phyloP scores from a whole-genome alignment of 805 yeast species.

The Middelhovenomyces tepae region DNA sequence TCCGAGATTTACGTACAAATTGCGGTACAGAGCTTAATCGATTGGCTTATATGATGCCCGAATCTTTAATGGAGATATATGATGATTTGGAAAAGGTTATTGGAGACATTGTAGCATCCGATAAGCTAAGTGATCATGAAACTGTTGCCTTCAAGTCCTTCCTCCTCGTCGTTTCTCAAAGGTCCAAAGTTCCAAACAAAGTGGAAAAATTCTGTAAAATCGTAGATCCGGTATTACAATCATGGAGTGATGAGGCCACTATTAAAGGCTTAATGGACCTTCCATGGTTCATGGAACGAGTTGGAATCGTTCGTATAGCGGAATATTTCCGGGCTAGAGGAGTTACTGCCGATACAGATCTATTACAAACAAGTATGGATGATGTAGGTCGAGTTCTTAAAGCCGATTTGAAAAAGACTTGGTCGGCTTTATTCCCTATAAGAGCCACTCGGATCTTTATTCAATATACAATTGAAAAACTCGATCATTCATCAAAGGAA shows the following conservation, averaged over 20 bases:
- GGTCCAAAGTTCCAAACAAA: slow-evolving; percentile 59
- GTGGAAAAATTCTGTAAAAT: slow-evolving; percentile 72
- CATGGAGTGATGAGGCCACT: slow-evolving; percentile 90
- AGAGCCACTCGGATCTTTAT: slow-evolving; percentile 91
- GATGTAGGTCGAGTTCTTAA: slow-evolving; percentile 74
- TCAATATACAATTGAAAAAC: slow-evolving; percentile 89
- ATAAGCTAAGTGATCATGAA: slow-evolving; percentile 80
- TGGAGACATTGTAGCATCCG: slow-evolving; percentile 53
- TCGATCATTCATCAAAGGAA: slow-evolving; percentile 70
- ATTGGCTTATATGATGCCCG: slow-evolving; percentile 92
- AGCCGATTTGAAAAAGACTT: slow-evolving; percentile 71
- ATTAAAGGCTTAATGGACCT: slow-evolving; percentile 82
- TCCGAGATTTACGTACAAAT: slow-evolving; percentile 79
- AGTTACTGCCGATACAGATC: slow-evolving; percentile 65
- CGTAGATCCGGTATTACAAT: slow-evolving; percentile 85
- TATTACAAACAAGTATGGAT: slow-evolving; percentile 78
- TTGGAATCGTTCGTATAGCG: slow-evolving; percentile 91
- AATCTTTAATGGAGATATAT: slow-evolving; percentile 69
- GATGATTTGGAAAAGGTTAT: slow-evolving; percentile 78
- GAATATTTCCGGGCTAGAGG: slow-evolving; percentile 78
- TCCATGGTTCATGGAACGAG: slow-evolving; percentile 97
- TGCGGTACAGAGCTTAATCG: slow-evolving; percentile 94
- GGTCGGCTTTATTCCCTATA: slow-evolving; percentile 92
- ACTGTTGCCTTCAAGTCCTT: slow-evolving; percentile 91
- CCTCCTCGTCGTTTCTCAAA: slow-evolving; percentile 79